These are phyloP conservation scores for Lentinus brumalis DNA, from an alignment of 768 basidiomycete species.

Conservation along the genomic window DNA sequence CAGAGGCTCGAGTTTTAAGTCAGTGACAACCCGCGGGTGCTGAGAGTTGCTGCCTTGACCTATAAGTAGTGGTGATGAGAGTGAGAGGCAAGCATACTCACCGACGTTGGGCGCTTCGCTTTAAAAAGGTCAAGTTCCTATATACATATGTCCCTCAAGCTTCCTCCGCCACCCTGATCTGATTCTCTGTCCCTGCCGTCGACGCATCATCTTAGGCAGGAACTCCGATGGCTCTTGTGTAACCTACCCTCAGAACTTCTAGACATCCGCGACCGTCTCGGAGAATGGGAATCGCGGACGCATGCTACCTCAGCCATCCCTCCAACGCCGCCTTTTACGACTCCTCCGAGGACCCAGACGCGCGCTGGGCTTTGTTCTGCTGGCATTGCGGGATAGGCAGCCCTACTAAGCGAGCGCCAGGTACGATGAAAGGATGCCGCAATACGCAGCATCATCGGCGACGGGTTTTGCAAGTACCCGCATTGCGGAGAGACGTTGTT, in stretches of 20 bases:
- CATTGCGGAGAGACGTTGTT: no score
- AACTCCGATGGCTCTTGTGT: background rate
- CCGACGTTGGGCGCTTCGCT: no score
- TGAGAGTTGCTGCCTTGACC: no score
- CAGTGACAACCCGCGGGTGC: no score
- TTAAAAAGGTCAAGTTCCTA: no score
- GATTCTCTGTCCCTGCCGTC: no score
- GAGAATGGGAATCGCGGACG: slow-evolving; percentile 19
- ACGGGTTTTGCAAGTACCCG: background rate
- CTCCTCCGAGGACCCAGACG: slow-evolving; percentile 16
- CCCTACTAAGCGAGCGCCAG: background rate
- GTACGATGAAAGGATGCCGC: slow-evolving; percentile 23
- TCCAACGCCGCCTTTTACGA: slow-evolving; percentile 23
- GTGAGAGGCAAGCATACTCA: no score
- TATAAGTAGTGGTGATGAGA: no score
- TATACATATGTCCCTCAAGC: no score
- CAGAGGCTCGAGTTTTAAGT: no score
- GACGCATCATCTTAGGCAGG: no score
- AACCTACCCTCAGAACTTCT: slow-evolving; percentile 20
- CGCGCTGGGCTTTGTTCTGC: slow-evolving; percentile 18
- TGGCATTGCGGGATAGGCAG: slow-evolving; percentile 15
- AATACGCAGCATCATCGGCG: slow-evolving; percentile 3
- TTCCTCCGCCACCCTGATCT: no score
- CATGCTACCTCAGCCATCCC: slow-evolving; percentile 22
- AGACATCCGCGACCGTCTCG: slow-evolving; percentile 19